Evolutionary conservation across 192 early-diverging fungal species (phyloP).

Genomic region (Umbelopsis sp.): DNA sequence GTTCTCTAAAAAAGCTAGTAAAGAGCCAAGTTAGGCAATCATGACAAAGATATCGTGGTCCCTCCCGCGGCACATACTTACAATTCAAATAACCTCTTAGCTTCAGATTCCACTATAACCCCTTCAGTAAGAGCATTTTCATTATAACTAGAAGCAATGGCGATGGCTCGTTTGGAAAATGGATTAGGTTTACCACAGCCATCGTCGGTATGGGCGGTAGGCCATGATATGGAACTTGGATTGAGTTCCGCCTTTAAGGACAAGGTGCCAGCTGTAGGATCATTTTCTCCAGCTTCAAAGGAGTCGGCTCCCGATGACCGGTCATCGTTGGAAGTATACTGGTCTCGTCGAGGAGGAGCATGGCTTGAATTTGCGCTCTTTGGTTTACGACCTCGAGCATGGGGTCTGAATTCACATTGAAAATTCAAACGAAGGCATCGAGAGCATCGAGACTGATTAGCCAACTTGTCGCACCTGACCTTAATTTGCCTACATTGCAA

Average conservation of each 20-base stretch:
- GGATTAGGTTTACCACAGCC: not conserved
- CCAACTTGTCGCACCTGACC: not conserved
- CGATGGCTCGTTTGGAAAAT: not conserved
- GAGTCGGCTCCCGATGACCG: not conserved
- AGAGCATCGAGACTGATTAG: not conserved
- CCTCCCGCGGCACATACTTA: not conserved
- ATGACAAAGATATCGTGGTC: not conserved
- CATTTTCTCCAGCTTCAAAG: not conserved
- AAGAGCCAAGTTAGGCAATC: not conserved
- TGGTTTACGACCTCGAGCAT: slow-evolving; percentile 8
- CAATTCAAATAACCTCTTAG: not conserved
- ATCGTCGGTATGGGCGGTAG: not conserved
- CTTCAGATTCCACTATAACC: not conserved
- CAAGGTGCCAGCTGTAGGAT: not conserved
- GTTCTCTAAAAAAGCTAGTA: not conserved
- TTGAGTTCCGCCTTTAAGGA: not conserved
- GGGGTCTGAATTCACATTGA: slow-evolving; percentile 13
- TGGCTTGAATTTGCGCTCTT: not conserved
- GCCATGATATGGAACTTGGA: not conserved
- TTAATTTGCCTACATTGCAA: slow-evolving; percentile 6
- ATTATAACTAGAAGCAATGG: not conserved
- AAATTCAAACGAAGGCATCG: not conserved
- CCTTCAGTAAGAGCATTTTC: not conserved
- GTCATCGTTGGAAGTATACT: not conserved
- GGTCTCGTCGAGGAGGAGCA: not conserved